Percentiles rank a stretch among this genome's conserved stretches.
These are phyloP conservation scores for Closterium sp. DNA, from an alignment of 139 green algal species.

Conservation along the genomic window DNA sequence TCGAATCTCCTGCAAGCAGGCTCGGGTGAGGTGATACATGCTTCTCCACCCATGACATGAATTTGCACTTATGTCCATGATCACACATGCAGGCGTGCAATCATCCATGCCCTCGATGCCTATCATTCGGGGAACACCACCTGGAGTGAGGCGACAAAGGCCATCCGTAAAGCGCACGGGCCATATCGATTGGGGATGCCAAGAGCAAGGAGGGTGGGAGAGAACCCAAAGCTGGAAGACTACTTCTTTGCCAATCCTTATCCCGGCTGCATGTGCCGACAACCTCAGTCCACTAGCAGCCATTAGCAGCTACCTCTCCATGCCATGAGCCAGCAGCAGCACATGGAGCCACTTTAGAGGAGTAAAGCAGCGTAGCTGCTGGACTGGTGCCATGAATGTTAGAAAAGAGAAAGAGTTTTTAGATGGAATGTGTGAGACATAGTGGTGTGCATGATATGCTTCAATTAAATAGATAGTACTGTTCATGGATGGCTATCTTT, in stretches of 20 bases:
- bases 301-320: too few relatives aligned
- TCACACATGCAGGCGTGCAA: not conserved
- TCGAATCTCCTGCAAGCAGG: not conserved
- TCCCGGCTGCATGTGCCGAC: slow-evolving; percentile 11
- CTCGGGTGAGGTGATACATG: not conserved
- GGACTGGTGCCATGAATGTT: not conserved
- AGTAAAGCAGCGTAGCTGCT: not conserved
- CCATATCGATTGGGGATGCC: not conserved
- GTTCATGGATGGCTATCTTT: not conserved
- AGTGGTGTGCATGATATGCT: not conserved
- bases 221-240: slow-evolving; percentile 3
- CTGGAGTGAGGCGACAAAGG: not conserved
- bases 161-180: not conserved
- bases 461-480: not conserved
- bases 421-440: not conserved
- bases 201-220: not conserved
- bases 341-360: not conserved
- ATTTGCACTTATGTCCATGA: not conserved
- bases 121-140: not conserved
- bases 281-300: not conserved
- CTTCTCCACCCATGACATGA: not conserved
- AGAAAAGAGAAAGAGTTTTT: not conserved
- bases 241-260: slow-evolving; percentile 14
- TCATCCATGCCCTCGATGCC: not conserved
- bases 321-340: not conserved